Evolutionary conservation across 148 eudicot genomes (phyloP), one percentile per base, ranked within the genome.

Genomic region (Arbutus unedo): DNA sequence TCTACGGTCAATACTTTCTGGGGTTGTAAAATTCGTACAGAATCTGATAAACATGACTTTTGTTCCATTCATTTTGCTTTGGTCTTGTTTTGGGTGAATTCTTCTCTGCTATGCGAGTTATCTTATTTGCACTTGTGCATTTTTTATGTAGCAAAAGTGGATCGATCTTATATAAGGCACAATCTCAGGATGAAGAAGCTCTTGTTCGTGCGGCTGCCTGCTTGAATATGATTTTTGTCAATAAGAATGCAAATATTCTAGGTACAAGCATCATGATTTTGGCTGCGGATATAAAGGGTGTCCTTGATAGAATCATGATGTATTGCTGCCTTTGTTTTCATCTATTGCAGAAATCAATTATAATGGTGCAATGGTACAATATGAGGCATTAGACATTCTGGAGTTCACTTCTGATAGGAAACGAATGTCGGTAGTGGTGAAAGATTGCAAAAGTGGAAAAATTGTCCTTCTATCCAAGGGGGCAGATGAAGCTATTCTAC

Each of bases 161-260:
- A 82, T 91, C 85, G 66, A 72, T 94, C 78, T 86, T 90, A 74
- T 96, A 96, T 82, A 92, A 96, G 91, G 93, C 97, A 43, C 99
- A 93, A 84, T 96, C 99, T 78, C 99, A 94, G 90, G 99, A 96
- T 90, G 99, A 96, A 89, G 99, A 96, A 88, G 99, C 99, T 80
- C 92, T 96, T 85, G 99, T 96, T 83, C 94, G 88, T 70, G 99
- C 98, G 78, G 98, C 98, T 90, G 95, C 99, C 72, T 82, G 48
- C 71, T 82, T 96, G 90, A 88, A 93, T 86, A 91, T 96, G 99
- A 88, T 91, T 84, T 93, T 93, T 79, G 82, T 91, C 57, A 87
- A 86, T 76, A 96, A 91, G 88, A 90, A 81, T 83, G 92, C 86
- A 68, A 94, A 90, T 89, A 81, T 88, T 79, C 86, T 94, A 49